Conservation (phyloP, 2,329 filamentous ascomycete species). For the Parastagonospora avenae region DNA sequence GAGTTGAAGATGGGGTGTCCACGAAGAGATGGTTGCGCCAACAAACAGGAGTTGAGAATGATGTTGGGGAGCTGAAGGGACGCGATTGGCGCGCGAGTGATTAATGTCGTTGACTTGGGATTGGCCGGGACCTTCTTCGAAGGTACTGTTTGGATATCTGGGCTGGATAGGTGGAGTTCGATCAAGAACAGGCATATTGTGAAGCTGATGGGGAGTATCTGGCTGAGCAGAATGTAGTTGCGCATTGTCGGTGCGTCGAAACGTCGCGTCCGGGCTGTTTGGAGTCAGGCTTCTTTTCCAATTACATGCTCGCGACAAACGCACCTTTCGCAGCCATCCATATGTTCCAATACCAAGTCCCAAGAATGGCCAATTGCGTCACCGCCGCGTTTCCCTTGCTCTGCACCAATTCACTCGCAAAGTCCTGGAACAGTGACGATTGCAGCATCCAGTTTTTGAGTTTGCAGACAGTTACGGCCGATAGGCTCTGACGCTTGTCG, state of each 20-base stretch:
- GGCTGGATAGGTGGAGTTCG: constrained; percentile 28
- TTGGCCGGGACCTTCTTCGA: background rate
- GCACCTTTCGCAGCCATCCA: constrained; percentile 35
- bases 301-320: background rate
- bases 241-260: constrained; percentile 16
- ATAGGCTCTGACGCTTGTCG: background rate
- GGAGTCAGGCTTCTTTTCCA: background rate
- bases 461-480: constrained; percentile 1
- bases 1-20: constrained; percentile 21
- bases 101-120: background rate
- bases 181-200: constrained; percentile 34
- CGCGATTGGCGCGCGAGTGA: constrained; percentile 12
- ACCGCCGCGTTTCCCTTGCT: constrained; percentile 29
- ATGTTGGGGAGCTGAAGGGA: constrained; percentile 31
- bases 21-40: constrained; percentile 24
- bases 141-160: constrained; percentile 9
- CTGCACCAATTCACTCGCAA: constrained; percentile 34
- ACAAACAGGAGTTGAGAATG: constrained; percentile 28
- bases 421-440: constrained; percentile 32
- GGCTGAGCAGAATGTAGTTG: constrained; percentile 33
- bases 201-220: constrained; percentile 37
- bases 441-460: constrained; percentile 36
- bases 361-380: constrained; percentile 32
- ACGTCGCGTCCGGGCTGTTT: constrained; percentile 16
- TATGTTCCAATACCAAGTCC: constrained; percentile 39